Evolutionary conservation across 352 stramenopile genomes (phyloP).

Genomic region (Phytopythium aichiense): DNA sequence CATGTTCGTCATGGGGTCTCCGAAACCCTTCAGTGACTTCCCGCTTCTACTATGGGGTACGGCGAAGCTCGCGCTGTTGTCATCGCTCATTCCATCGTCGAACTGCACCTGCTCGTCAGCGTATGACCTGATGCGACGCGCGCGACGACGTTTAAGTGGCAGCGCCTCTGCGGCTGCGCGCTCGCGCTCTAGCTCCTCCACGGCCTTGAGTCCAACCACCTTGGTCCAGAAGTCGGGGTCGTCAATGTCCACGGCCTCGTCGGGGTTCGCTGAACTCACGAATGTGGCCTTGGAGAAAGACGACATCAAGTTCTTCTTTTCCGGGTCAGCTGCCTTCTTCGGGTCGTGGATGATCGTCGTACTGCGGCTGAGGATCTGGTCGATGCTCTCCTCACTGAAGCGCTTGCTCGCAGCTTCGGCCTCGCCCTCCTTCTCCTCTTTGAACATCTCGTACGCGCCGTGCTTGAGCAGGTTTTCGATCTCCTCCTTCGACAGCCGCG

Average conservation of each 20-base stretch:
- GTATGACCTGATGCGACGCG: slow-evolving; percentile 70
- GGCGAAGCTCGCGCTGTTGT: slow-evolving; percentile 19
- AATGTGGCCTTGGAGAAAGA: slow-evolving; percentile 94
- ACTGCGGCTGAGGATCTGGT: slow-evolving; percentile 94
- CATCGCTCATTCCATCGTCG: slow-evolving; percentile 59
- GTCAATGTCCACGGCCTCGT: slow-evolving; percentile 88
- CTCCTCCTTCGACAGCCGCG: slow-evolving; percentile 85
- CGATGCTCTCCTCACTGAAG: slow-evolving; percentile 98
- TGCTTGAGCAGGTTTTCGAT: slow-evolving; percentile 92
- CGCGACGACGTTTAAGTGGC: slow-evolving; percentile 61
- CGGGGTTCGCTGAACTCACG: slow-evolving; percentile 81
- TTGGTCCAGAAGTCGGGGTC: slow-evolving; percentile 96
- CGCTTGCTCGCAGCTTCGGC: slow-evolving; percentile 92
- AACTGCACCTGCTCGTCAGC: slow-evolving; percentile 16
- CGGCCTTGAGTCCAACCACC: slow-evolving; percentile 82
- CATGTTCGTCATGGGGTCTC: background rate
- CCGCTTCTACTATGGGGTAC: slow-evolving; percentile 19
- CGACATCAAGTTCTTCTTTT: slow-evolving; percentile 78
- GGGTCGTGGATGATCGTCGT: slow-evolving; percentile 87
- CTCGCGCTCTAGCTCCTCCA: slow-evolving; percentile 53
- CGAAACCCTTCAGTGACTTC: slow-evolving; percentile 57
- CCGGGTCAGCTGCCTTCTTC: slow-evolving; percentile 37
- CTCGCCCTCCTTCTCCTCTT: slow-evolving; percentile 88
- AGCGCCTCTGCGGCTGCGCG: slow-evolving; percentile 35
- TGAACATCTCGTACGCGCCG: slow-evolving; percentile 93